Conservation (phyloP, 2,329 filamentous ascomycete genomes). For the Pseudophaeomoniella oleicola region DNA sequence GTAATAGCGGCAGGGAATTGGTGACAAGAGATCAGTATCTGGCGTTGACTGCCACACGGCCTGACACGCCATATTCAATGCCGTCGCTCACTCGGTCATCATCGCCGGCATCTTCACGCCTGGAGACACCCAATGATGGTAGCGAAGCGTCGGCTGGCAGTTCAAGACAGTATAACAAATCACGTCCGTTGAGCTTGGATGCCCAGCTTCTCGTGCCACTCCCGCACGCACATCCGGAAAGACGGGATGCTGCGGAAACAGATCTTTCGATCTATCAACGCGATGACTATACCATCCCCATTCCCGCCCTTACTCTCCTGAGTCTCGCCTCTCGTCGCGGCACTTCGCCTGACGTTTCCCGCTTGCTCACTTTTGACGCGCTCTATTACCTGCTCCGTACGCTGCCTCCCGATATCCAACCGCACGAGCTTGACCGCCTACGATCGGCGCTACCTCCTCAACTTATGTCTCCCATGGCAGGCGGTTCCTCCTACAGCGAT, state of each 20-base stretch:
- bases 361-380: background rate
- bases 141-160: too few species aligned
- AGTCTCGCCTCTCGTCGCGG: background rate
- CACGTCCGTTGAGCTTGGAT: too few species aligned
- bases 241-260: too few species aligned
- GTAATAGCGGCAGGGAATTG: too few species aligned
- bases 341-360: background rate
- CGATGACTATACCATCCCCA: too few species aligned
- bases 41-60: background rate
- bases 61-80: background rate
- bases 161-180: too few species aligned
- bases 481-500: too few species aligned
- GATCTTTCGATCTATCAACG: too few species aligned
- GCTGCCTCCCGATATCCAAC: background rate
- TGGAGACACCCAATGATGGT: background rate
- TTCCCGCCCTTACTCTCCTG: background rate
- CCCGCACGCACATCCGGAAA: too few species aligned
- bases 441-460: background rate
- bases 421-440: background rate
- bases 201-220: too few species aligned
- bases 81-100: background rate
- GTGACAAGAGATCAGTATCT: background rate
- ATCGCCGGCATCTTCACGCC: background rate
- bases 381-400: background rate
- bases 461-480: background rate